Evolutionary conservation across 2,329 filamentous ascomycete genomes (phyloP), one percentile per base, ranked within the genome.

Genomic region (Colletotrichum chrysophilum): DNA sequence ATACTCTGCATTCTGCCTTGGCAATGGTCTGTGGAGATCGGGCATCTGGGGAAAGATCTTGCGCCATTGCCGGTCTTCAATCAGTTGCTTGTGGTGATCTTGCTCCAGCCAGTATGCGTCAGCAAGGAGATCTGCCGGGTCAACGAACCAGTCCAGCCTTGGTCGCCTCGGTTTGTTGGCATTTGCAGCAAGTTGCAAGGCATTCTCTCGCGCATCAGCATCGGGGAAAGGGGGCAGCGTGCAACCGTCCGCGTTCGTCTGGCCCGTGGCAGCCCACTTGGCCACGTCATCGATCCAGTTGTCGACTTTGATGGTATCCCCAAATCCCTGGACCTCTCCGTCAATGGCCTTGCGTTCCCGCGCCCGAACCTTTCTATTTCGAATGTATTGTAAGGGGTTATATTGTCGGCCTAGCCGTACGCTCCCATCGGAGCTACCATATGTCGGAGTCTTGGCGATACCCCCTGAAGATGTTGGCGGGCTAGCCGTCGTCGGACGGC

Each of bases 41-140:
- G 79, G 79, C 7, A 80, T 78, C 26, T 85, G 84, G 2, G 91
- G 88, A 77, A 94, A 97, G 16, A 98, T 91, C 73, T 91, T 93
- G 64, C 91, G 90, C 80, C 95, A 95, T 80, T 95, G 88, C 16
- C 93, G 92, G 83, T 98, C 94, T 81, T 98, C 94, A 56, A 98
- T 93, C 32, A 96, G 88, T 68, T 89, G 89, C 82, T 96, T 97
- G 84, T 98, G 96, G 74, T 93, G 88, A 36, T 91, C 91, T 80
- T 96, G 93, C 82, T 98, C 95, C 26, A 97, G 86, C 97, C 97
- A 99, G 80, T 96, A 95, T 2, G 94, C 89, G 86, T 99, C 97
- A 6, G 96, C 96, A 62, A 98, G 87, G 83, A 98, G 90, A 82
- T 98, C 96, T 71, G 94, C 93, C 1, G 96, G 95, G 60, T 94